Evolutionary conservation across 2,329 filamentous ascomycete species (phyloP), one percentile per base, ranked within the genome.

Genomic region (Fusarium mundagurra): DNA sequence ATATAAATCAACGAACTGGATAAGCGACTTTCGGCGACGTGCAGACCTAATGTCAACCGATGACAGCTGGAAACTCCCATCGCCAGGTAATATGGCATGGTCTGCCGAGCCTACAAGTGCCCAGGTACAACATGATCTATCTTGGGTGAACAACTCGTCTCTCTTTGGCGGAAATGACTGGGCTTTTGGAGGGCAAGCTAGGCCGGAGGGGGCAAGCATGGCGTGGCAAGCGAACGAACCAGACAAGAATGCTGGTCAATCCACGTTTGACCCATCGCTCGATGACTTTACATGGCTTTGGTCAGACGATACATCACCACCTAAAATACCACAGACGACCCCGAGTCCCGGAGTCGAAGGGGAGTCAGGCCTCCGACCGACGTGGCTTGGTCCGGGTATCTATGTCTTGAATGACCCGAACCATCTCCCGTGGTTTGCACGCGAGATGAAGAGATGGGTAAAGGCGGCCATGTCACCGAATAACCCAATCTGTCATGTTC

Each of bases 401-500:
- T 77, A 69, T n/a, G 67, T 75, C 6, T 27, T 79, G 5, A 80
- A 80, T 44, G 78, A 80, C 18, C 65, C 70, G 3, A 72, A 82
- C 12, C 77, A 80, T 29, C 74, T 80, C 24, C 60, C 61, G 3
- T 78, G 74, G 64, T 64, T 81, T 27, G 64, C 69, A 3, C 57
- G 50, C n/a, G 80, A 81, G 48, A 61, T 81, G 43, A 75, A 74
- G 6, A 72, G 77, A 9, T 81, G 77, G 67, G 78, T 76, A 1
- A 76, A 72, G 11, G 78, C 77, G 1, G 74, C 78, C 1, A 83
- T 77, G 82, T 82, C 76, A 36, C 82, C 71, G 24, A 82, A 76
- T 12, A 81, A 81, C 13, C 79, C 80, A 1, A 78, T 76, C 61
- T 80, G 57, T 33, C 79, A 79, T 10, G 45, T 81, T 3, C 82